Evolutionary conservation across 495 filamentous ascomycete genomes (phyloP).

Genomic region (Penicillium maclennaniae): DNA sequence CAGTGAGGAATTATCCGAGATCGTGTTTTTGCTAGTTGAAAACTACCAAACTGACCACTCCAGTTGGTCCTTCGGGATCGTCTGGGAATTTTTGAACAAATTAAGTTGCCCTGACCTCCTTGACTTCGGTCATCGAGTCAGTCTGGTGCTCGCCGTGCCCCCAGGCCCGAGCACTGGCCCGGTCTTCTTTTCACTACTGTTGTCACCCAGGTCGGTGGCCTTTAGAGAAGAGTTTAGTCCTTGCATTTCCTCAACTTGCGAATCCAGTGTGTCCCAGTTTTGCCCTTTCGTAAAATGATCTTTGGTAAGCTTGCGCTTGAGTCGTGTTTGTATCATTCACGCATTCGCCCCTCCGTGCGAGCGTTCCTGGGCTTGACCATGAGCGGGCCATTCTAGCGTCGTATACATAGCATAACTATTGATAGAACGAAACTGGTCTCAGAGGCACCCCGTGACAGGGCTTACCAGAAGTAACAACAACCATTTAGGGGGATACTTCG

Average conservation of each 20-base stretch:
- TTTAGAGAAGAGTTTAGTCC: constrained; percentile 40
- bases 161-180: constrained; percentile 2
- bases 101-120: constrained; percentile 24
- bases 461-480: too few relatives aligned
- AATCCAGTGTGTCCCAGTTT: too few relatives aligned
- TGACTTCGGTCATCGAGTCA: constrained; percentile 20
- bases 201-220: constrained; percentile 38
- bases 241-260: background rate
- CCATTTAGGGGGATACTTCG: too few relatives aligned
- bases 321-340: too few relatives aligned
- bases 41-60: constrained; percentile 53
- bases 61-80: constrained; percentile 40
- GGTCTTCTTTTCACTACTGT: constrained; percentile 48
- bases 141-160: constrained; percentile 10
- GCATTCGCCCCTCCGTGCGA: too few relatives aligned
- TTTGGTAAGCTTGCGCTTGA: too few relatives aligned
- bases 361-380: too few relatives aligned
- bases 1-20: constrained; percentile 58
- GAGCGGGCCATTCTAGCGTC: too few relatives aligned
- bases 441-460: too few relatives aligned
- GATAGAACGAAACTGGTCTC: too few relatives aligned
- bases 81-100: constrained; percentile 50
- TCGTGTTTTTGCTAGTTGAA: constrained; percentile 60
- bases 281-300: too few relatives aligned
- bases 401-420: too few relatives aligned